phyloP scores from a whole-genome alignment of 2,329 filamentous ascomycete species.

The Ophiostoma tasmaniense region DNA sequence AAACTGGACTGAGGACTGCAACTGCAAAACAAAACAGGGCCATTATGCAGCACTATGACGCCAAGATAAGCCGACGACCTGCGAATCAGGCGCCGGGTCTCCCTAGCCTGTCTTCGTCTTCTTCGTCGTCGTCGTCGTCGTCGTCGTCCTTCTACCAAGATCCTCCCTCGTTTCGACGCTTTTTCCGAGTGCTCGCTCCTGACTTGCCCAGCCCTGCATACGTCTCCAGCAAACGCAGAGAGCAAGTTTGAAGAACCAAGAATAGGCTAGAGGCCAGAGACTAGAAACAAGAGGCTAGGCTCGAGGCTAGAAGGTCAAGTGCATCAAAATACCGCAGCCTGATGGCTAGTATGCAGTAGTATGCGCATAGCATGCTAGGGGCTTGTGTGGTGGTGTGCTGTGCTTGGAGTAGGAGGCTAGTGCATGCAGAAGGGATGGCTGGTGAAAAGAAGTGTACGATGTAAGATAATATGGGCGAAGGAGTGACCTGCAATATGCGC shows the following conservation, averaged over 20 bases:
- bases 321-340: conserved; percentile 7
- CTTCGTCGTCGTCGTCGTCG: background rate
- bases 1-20: no score
- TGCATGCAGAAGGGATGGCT: background rate
- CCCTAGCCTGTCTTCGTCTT: background rate
- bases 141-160: no score
- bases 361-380: background rate
- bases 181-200: background rate
- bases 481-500: conserved; percentile 3
- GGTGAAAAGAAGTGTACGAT: background rate
- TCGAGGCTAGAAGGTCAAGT: background rate
- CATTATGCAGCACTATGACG: background rate
- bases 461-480: background rate
- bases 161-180: background rate
- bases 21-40: background rate
- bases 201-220: background rate
- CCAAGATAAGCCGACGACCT: conserved; percentile 4
- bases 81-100: background rate
- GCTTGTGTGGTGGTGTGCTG: background rate
- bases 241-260: background rate
- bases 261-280: background rate
- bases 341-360: background rate
- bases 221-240: background rate
- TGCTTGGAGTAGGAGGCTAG: background rate
- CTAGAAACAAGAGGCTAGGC: background rate